Evolutionary conservation across 805 yeast species (phyloP), one percentile per base, ranked within the genome.

Genomic region (Schwanniomyces yamadae): DNA sequence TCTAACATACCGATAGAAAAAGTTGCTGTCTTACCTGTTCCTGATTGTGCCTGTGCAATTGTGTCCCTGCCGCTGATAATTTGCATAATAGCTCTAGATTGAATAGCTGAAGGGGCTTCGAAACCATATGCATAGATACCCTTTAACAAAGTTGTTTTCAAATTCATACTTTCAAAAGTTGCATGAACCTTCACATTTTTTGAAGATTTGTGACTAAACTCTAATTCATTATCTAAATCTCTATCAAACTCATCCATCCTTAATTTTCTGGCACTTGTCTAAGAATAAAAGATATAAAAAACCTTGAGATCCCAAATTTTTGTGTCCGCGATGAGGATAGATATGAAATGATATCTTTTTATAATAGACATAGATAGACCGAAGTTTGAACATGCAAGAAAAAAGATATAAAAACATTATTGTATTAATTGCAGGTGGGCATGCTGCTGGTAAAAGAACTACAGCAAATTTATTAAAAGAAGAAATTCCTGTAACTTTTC

Each of bases 1-100:
- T 93, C 95, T 47, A 93, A 71, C 74, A 89, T 85, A 17, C 96
- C 91, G 49, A 93, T 91, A 46, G 97, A 77, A 74, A 93, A 93
- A 31, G 99, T 93, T 47, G 98, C 99, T 19, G 99, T 93, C 72
- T 93, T 93, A 69, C 99, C 99, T 33, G 99, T 93, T 68, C 99
- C 99, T 23, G 96, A 88, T 70, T 93, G 99, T 41, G 99, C 98
- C 71, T 93, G 99, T 42, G 99, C 99, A 46, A 93, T 80, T 36
- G 90, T 95, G 66, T 93, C 99, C 65, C 89, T 82, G 39, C 96
- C 96, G 57, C 81, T 82, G 54, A 89, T 84, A 64, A 93, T 90
- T 63, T 95, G 99, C 68, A 84, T 72, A 52, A 93, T 93, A 46
- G 98, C 99, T 66, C 99, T 81, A 59, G 89, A 90, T 73, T 93